Conservation (phyloP, 768 basidiomycete genomes). For the Boletus sp. region DNA sequence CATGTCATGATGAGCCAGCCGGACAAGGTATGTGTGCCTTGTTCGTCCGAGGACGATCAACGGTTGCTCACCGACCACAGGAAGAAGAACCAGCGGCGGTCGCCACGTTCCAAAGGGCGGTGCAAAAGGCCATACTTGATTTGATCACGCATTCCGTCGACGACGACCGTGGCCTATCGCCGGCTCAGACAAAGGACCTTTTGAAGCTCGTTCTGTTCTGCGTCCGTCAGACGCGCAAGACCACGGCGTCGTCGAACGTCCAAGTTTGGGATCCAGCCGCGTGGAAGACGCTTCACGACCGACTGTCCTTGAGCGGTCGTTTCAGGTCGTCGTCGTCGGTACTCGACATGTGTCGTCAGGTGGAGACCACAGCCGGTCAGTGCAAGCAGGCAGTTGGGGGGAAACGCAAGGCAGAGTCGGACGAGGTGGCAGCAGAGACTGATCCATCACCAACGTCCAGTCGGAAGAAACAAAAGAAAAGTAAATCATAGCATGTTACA, state of each 20-base stretch:
- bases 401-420: constrained; percentile 41
- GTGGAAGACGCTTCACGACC: constrained; percentile 52
- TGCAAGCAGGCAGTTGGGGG: constrained; percentile 3
- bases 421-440: constrained; percentile 25
- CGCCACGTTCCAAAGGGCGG: constrained; percentile 42
- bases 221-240: constrained; percentile 59
- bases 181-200: constrained; percentile 75
- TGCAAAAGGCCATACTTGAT: constrained; percentile 51
- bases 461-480: constrained; percentile 47
- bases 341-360: constrained; percentile 62
- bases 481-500: constrained; percentile 27
- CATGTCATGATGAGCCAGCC: constrained; percentile 56
- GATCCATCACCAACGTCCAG: constrained; percentile 38
- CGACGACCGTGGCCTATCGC: constrained; percentile 45
- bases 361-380: constrained; percentile 34
- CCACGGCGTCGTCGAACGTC: constrained; percentile 35
- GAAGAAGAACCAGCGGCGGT: constrained; percentile 41
- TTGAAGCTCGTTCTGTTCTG: constrained; percentile 66
- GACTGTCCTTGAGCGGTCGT: constrained; percentile 50
- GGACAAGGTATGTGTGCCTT: constrained; percentile 17
- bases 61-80: constrained; percentile 23
- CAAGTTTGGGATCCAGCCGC: constrained; percentile 57
- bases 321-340: constrained; percentile 65
- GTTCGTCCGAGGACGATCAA: not conserved
- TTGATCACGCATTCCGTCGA: constrained; percentile 49